Base-by-base conservation (phyloP, 306 rosid genomes). In the Sindora glabra region DNA sequence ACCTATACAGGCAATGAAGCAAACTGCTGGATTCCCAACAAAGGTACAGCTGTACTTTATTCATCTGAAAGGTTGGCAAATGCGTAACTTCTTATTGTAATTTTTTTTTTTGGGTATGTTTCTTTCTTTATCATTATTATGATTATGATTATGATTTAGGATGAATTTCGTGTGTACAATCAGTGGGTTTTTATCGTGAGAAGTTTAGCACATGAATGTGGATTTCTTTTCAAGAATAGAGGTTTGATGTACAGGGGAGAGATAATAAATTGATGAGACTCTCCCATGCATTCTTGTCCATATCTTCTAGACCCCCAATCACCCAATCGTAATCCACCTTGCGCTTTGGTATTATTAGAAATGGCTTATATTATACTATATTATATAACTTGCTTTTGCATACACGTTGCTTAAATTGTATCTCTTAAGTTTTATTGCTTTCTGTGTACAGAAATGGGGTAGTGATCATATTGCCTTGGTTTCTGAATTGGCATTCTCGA, bases 401-500 rank as follows among this genome's bases (percentile, higher is more conserved):
- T 10, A 13, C 6, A 27, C 6, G 16, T 34, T 14, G 41, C 49
- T 27, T 59, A 47, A 62, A 56, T 40, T 48, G 16, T 44, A 46
- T 21, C 29, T 29, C 13, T 3, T 1, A 18, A 57, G 21, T 33
- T 62, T 16, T 37, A 25, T 74, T 14, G 29, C 6, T 53, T 0
- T 15, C 42, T 68, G 19, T 37, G 19, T 68, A 62, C 82, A 92
- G 98, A 92, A 86, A 82, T 92, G 96, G 96, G 90, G 95, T 30
- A 92, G 99, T 33, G 99, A 92, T 64, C 96, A 92, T 62, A 82
- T 92, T 72, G 95, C 96, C 24, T 63, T 92, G 80, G 96, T 60
- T 73, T 70, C 94, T 6, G 99, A 92, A 65, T 64, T 92, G 70
- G 94, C 84, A 8, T 71, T 86, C 26, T 32, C 62, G 59, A 78